Conservation (phyloP, 2,329 filamentous ascomycete genomes). For the Neopestalotiopsis rosae region DNA sequence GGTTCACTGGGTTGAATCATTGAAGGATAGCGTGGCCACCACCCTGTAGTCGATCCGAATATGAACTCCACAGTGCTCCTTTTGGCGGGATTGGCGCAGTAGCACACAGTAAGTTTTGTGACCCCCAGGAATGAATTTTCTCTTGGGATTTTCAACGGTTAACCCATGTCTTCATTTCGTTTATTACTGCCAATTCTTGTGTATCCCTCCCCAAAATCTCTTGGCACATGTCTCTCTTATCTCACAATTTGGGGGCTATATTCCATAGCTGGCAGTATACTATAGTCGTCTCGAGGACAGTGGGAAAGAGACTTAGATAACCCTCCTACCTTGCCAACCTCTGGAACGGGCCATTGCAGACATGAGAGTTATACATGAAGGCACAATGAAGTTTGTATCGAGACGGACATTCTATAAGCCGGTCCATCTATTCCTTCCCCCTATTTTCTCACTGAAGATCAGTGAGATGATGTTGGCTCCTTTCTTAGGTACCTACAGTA, state of each 20-base stretch:
- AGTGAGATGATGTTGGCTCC: not conserved
- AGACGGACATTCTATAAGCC: not conserved
- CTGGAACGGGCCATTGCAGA: no score
- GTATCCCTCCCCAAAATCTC: not conserved
- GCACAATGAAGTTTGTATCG: not conserved
- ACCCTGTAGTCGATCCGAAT: not conserved
- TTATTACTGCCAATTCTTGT: not conserved
- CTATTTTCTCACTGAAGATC: not conserved
- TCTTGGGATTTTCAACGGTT: not conserved
- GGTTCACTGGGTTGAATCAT: not conserved
- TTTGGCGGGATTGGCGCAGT: not conserved
- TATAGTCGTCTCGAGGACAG: not conserved
- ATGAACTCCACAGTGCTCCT: not conserved
- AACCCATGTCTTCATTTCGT: not conserved
- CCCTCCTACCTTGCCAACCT: no score
- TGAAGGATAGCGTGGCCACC: slow-evolving; percentile 1
- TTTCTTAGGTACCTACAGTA: not conserved
- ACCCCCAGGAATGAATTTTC: not conserved
- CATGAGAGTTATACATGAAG: no score
- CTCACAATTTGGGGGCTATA: not conserved
- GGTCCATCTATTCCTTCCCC: not conserved
- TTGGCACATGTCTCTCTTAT: not conserved
- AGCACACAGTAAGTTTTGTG: not conserved
- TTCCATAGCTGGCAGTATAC: not conserved
- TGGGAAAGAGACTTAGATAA: no score